Base-by-base conservation (phyloP, 345 rosid species). In the Populus deltoides region DNA sequence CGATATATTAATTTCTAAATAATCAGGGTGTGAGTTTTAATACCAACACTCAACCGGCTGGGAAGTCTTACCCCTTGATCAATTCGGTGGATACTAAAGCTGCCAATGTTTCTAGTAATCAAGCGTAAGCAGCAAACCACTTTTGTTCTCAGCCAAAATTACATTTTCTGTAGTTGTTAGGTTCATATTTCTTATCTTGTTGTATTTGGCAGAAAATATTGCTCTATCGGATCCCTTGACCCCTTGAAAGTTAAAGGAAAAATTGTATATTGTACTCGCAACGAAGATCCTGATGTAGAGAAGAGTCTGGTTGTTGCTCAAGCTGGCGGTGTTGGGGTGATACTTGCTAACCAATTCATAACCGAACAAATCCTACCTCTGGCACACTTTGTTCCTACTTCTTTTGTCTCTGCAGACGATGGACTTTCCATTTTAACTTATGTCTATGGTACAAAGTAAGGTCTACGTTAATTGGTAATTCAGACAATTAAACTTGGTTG, bases 281-380 rank as follows among this genome's bases (percentile, higher is more conserved):
- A 53, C 18, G 5, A 51, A 7, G 16, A 1, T 0, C 0, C 15
- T 31, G 31, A 12, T 73, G 1, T 65, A 77, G 35, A 77, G 69
- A 66, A 66, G 35, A 63, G 78, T 71, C 68, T 22, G n/a, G 72
- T 10, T 9, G 80, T 71, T 61, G 24, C 66, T 7, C 29, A 57
- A 7, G 78, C 84, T 13, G 81, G 84, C 45, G 84, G 77, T 5
- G 43, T 70, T 35, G 84, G 78, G 13, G 22, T 77, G 78, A 74
- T 81, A 17, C 71, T 81, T 13, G 81, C 75, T 9, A n/a, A 45
- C 45, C 31, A 29, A 15, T 63, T 39, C 1, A 5, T 29, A 3
- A 6, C 0, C 17, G 16, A 22, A 18, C 24, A 15, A 4, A 6
- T 49, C 29, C 5, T 0, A 7, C 43, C 43, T 39, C 43, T 2